These are phyloP conservation scores for Zostera marina DNA, from an alignment of 116 monocot species.

Conservation along the genomic window DNA sequence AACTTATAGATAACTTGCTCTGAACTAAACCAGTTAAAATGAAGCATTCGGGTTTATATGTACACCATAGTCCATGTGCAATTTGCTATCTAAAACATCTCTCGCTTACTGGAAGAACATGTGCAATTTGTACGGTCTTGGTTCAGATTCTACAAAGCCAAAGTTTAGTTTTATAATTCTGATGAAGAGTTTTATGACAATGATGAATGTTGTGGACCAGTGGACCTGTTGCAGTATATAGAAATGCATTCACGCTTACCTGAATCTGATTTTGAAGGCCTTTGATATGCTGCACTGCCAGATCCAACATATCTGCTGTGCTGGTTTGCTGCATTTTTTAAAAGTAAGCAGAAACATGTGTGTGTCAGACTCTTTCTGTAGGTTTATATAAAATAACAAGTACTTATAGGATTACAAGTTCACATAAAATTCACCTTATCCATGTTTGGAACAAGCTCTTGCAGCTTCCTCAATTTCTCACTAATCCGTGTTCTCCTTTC, in stretches of 20 bases:
- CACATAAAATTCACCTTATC: slow-evolving; percentile 45
- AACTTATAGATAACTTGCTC: too few relatives aligned
- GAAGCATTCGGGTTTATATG: background rate
- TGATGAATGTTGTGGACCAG: background rate
- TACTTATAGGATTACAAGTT: too few relatives aligned
- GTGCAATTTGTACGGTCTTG: slow-evolving; percentile 13
- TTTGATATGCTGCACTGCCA: slow-evolving; percentile 80
- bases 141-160: slow-evolving; percentile 13
- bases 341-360: background rate
- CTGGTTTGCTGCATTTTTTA: slow-evolving; percentile 55
- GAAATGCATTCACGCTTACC: slow-evolving; percentile 13
- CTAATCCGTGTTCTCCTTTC: slow-evolving; percentile 87
- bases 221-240: slow-evolving; percentile 1
- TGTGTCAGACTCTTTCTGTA: too few relatives aligned
- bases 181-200: background rate
- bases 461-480: slow-evolving; percentile 63
- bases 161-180: background rate
- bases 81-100: background rate
- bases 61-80: background rate
- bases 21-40: background rate
- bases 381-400: background rate
- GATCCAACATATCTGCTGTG: slow-evolving; percentile 77
- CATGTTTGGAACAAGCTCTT: slow-evolving; percentile 89
- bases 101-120: slow-evolving; percentile 8
- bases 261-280: slow-evolving; percentile 39